Evolutionary conservation across 2,329 filamentous ascomycete genomes (phyloP).

Genomic region (Penicillium sp.): DNA sequence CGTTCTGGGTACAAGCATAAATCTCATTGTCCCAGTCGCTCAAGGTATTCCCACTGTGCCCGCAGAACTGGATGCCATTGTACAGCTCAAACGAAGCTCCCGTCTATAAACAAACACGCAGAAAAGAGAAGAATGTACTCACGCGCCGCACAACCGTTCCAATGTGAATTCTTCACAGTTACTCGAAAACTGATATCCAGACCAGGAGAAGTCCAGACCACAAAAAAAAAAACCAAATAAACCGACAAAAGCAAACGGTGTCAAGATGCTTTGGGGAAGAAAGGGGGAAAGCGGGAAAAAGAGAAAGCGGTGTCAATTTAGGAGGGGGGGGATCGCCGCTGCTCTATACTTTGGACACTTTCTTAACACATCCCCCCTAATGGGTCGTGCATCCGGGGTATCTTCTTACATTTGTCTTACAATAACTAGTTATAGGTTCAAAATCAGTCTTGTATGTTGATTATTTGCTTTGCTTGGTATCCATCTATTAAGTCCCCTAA

Average conservation of each 20-base stretch:
- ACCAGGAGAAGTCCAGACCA: conserved; percentile 12
- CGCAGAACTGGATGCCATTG: not conserved
- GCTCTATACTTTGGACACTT: conserved; percentile 5
- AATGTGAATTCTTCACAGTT: not conserved
- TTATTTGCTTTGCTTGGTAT: not conserved
- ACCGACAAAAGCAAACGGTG: conserved; percentile 15
- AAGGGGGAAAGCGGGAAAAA: conserved; percentile 25
- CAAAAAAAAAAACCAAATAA: conserved; percentile 15
- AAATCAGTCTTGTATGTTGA: not conserved
- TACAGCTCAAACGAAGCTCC: not conserved
- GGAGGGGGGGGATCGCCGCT: conserved; percentile 25
- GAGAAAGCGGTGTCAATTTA: conserved; percentile 26
- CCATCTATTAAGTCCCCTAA: not conserved
- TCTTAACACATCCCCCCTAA: not conserved
- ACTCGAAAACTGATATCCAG: conserved; percentile 10
- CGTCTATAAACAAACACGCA: conserved; percentile 4
- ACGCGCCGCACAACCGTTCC: conserved; percentile 15
- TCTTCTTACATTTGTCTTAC: not conserved
- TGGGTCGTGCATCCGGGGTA: conserved; percentile 7
- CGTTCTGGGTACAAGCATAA: not conserved
- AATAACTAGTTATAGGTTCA: not conserved
- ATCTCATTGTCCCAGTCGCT: not conserved
- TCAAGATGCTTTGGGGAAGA: conserved; percentile 8
- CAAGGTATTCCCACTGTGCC: not conserved
- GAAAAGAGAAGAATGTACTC: conserved; percentile 15